Percentiles rank a stretch among this genome's conserved stretches.
Conservation (phyloP, 1,139 yeast genomes). For the Pichia sp. region DNA sequence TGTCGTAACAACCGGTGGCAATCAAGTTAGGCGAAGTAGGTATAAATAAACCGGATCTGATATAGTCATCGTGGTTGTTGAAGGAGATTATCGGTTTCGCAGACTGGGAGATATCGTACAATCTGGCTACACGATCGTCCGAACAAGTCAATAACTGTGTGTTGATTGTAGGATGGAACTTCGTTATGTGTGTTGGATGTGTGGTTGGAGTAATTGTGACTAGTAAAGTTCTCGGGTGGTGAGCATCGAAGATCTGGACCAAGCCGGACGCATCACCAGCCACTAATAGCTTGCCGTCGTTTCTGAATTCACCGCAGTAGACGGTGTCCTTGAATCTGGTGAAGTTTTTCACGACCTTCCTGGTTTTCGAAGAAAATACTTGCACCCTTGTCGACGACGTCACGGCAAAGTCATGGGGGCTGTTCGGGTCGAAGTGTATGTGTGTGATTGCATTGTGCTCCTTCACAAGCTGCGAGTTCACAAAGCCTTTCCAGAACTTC, state of each 20-base stretch:
- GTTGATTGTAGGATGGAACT: constrained; percentile 71
- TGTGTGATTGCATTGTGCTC: constrained; percentile 91
- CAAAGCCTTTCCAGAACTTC: constrained; percentile 85
- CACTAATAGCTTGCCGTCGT: constrained; percentile 76
- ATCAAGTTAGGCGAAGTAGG: constrained; percentile 65
- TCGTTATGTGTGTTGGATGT: constrained; percentile 92
- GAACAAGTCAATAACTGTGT: constrained; percentile 81
- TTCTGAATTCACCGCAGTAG: constrained; percentile 75
- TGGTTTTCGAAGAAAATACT: constrained; percentile 84
- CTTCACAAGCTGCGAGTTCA: constrained; percentile 82
- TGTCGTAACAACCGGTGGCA: constrained; percentile 95
- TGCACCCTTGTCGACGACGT: constrained; percentile 90
- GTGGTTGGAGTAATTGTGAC: constrained; percentile 77
- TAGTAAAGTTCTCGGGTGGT: constrained; percentile 65
- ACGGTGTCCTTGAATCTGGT: constrained; percentile 91
- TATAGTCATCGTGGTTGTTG: constrained; percentile 80
- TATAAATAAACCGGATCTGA: constrained; percentile 75
- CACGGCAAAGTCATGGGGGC: constrained; percentile 91
- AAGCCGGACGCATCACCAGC: constrained; percentile 90
- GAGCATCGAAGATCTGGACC: constrained; percentile 78
- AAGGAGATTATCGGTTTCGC: constrained; percentile 62
- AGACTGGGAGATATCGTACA: constrained; percentile 85
- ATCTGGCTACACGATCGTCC: constrained; percentile 80
- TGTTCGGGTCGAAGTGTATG: constrained; percentile 77
- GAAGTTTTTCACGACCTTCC: constrained; percentile 85